phyloP scores from a whole-genome alignment of 1,139 yeast genomes.

The Diutina mesorugosa region DNA sequence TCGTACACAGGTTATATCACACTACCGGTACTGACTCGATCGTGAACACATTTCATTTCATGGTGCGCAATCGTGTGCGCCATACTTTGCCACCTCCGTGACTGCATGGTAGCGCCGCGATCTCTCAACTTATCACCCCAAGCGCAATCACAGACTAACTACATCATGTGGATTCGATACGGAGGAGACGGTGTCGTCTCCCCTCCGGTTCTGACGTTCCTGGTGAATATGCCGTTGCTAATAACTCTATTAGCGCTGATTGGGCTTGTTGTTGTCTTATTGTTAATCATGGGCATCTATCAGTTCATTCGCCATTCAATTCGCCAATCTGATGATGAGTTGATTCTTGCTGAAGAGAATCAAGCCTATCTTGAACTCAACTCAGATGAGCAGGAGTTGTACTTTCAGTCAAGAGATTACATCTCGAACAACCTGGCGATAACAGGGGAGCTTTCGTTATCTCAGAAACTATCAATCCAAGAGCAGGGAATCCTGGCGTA shows the following conservation, averaged over 20 bases:
- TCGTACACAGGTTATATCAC: too few species aligned
- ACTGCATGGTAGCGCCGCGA: neutral
- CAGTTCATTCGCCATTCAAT: conserved; percentile 5
- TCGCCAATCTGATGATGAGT: conserved; percentile 32
- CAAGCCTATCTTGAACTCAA: conserved; percentile 48
- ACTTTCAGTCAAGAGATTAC: conserved; percentile 53
- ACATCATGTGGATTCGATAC: neutral
- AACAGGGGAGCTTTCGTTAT: conserved; percentile 29
- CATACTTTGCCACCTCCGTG: neutral
- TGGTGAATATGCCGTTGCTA: neutral
- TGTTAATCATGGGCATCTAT: neutral
- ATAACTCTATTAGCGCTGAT: neutral
- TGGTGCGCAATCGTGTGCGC: neutral
- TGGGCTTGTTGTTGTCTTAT: neutral
- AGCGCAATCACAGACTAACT: neutral
- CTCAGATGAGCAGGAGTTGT: conserved; percentile 71
- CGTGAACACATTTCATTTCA: neutral
- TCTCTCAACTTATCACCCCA: neutral
- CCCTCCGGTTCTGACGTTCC: neutral
- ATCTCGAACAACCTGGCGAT: conserved; percentile 43
- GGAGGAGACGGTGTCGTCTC: neutral
- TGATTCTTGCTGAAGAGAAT: conserved; percentile 49
- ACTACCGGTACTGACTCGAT: neutral
- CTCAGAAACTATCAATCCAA: conserved; percentile 53
- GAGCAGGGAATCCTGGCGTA: conserved; percentile 91